Base-by-base conservation (phyloP, 257 asterid genomes). In the Nemophila menziesii region DNA sequence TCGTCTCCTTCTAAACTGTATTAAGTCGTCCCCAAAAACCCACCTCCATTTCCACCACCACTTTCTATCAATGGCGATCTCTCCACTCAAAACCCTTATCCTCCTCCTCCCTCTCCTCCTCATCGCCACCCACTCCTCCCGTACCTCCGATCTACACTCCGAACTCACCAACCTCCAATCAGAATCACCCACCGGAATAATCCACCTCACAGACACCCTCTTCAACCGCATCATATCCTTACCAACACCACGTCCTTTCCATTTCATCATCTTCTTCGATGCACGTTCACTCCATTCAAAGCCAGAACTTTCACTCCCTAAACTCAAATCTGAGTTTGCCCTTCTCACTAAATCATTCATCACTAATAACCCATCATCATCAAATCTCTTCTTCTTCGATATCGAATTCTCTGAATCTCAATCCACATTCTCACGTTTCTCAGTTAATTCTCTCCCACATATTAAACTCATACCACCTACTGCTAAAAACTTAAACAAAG, bases 371-470 rank as follows among this genome's bases (percentile, higher is more conserved):
- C 84, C 84, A 19, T 29, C 52, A n/a, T 11, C 46, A 16, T 27
- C 58, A n/a, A 49, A 57, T 1, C 57, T 85, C 46, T 81, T 85
- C 79, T 90, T 90, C 49, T 85, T 79, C 63, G 64, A 44, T 1
- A 37, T 77, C 8, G 99, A 90, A 34, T 90, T 77, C 54, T 70
- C 66, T 10, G 84, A 85, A 52, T 81, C 96, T 0, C 87, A 77
- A 50, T 43, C 80, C 39, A 64, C 92, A 0, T 90, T 85, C 54
- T 56, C 57, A 21, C 73, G 54, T 7, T 85, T 85, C 37, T 75
- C 71, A 0, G 79, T 90, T 49, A 79, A 77, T 22, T 48, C 99
- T 0, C 67, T 90, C 15, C 96, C 99, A 23, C 92, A 85, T 58
- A 67, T 90, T 29, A 93, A 86, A 40, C 72, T 85, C 4, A 40